A percentile compares a stretch with the other conserved stretches of the same genome.
Evolutionary conservation across 768 basidiomycete species (phyloP).

Genomic region (Sistotremastrum niveocremeum): DNA sequence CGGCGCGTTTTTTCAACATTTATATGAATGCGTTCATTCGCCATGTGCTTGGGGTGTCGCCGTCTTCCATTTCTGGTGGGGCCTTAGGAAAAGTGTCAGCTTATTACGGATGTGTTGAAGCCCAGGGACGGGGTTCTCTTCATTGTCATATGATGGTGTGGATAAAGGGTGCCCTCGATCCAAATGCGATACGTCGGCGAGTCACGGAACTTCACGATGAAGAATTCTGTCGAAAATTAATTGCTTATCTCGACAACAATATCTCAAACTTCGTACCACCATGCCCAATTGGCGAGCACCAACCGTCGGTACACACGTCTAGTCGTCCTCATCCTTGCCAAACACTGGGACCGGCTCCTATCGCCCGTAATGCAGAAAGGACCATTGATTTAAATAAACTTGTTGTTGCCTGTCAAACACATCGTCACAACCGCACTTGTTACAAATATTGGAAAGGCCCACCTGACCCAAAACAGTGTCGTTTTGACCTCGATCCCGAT

Average conservation of each 20-base stretch:
- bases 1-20: conserved; percentile 29
- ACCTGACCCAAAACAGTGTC: too few species aligned
- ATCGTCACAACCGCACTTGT: too few species aligned
- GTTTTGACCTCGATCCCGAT: too few species aligned
- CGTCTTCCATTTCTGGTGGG: conserved; percentile 11
- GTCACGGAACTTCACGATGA: conserved; percentile 6
- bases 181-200: conserved; percentile 14
- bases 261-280: conserved; percentile 15
- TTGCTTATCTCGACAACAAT: conserved; percentile 14
- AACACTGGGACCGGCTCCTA: too few species aligned
- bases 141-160: conserved; percentile 31
- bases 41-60: conserved; percentile 14
- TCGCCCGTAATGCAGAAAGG: too few species aligned
- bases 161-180: conserved; percentile 22
- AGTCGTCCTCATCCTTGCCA: too few species aligned
- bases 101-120: conserved; percentile 29
- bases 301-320: too few species aligned
- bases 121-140: conserved; percentile 24
- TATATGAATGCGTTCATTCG: conserved; percentile 24
- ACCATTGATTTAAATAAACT: too few species aligned
- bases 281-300: too few species aligned
- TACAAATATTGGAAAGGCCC: too few species aligned
- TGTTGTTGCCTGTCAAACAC: too few species aligned
- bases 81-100: conserved; percentile 20
- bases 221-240: conserved; percentile 9